A percentile compares a stretch with the other conserved stretches of the same genome.
These are phyloP conservation scores for Emydomyces testavorans DNA, from an alignment of 2,329 filamentous ascomycete species.

Conservation along the genomic window DNA sequence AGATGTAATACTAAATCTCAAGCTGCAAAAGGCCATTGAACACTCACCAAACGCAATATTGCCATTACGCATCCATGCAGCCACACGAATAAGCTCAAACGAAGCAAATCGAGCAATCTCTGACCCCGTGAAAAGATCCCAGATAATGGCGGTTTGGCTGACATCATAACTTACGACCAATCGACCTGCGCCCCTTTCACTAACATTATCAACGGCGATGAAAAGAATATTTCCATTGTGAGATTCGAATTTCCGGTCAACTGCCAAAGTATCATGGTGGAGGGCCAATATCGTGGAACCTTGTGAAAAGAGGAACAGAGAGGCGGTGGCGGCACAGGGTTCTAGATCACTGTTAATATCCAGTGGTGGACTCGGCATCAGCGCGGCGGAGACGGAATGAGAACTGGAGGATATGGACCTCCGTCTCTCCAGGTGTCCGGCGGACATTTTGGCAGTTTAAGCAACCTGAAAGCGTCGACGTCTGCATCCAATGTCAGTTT, in stretches of 20 bases:
- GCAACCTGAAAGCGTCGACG: neutral
- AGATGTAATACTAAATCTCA: neutral
- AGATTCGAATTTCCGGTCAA: constrained; percentile 73
- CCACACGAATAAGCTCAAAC: constrained; percentile 73
- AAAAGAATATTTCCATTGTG: constrained; percentile 75
- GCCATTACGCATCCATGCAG: constrained; percentile 92
- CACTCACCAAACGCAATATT: constrained; percentile 86
- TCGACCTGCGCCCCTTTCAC: constrained; percentile 71
- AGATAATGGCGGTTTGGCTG: constrained; percentile 85
- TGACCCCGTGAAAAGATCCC: constrained; percentile 86
- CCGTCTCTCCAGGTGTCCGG: constrained; percentile 45
- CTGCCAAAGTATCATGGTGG: constrained; percentile 81
- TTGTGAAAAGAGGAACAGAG: constrained; percentile 80
- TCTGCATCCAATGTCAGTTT: constrained; percentile 5
- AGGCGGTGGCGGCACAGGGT: constrained; percentile 80
- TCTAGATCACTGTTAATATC: constrained; percentile 50
- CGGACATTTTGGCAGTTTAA: constrained; percentile 33
- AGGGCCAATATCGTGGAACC: constrained; percentile 72
- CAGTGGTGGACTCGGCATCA: constrained; percentile 20
- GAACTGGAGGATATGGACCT: constrained; percentile 50
- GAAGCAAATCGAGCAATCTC: constrained; percentile 87
- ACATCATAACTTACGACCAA: constrained; percentile 88
- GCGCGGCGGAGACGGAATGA: constrained; percentile 46
- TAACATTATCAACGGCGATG: constrained; percentile 81
- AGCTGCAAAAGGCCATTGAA: neutral